phyloP scores from a whole-genome alignment of 148 eudicot species.

The Heliosperma pusillum region DNA sequence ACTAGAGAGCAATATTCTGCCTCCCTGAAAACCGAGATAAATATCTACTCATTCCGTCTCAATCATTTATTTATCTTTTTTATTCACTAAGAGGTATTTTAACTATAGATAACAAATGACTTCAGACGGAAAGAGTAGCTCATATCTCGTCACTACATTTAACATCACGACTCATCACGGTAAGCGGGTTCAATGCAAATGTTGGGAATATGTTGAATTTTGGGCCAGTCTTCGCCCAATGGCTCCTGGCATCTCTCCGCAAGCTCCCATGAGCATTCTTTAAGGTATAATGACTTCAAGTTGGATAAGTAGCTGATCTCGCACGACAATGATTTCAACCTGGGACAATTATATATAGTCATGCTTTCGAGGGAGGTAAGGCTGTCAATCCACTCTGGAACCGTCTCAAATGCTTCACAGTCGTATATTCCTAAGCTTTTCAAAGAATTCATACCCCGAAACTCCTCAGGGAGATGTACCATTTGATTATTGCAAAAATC shows the following conservation, averaged over 20 bases:
- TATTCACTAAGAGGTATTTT: too few species aligned
- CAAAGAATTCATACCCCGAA: neutral
- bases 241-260: neutral
- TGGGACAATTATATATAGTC: rapidly evolving
- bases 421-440: neutral
- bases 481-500: too few species aligned
- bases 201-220: neutral
- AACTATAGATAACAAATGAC: too few species aligned
- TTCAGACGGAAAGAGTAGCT: too few species aligned
- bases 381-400: conserved; percentile 2
- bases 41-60: too few species aligned
- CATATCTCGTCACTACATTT: too few species aligned
- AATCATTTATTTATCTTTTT: too few species aligned
- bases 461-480: neutral
- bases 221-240: conserved; percentile 6
- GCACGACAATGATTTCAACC: neutral
- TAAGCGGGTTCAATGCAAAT: neutral
- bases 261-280: neutral
- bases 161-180: too few species aligned
- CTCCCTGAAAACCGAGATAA: too few species aligned
- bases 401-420: neutral
- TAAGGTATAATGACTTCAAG: neutral
- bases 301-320: neutral
- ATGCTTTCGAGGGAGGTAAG: neutral
- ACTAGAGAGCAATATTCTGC: too few species aligned